Percentiles rank a stretch among this genome's conserved stretches.
phyloP scores from a whole-genome alignment of 805 yeast genomes.

The Candida saitoana region DNA sequence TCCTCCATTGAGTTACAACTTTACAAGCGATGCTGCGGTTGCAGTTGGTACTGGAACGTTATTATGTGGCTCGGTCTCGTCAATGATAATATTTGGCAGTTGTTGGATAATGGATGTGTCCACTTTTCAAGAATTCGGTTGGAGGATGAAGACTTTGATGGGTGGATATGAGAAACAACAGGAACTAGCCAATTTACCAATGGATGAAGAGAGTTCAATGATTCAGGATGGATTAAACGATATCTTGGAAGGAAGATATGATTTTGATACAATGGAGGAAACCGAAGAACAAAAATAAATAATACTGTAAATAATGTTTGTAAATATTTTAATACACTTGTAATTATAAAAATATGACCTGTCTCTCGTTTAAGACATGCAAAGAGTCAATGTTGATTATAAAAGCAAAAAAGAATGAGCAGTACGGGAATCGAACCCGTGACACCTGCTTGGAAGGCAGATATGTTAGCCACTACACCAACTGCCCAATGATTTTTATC shows the following conservation, averaged over 20 bases:
- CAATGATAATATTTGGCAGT: constrained; percentile 69
- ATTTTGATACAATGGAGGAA: constrained; percentile 17
- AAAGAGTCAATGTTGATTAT: too few relatives aligned
- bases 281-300: background rate
- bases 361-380: too few relatives aligned
- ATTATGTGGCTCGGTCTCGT: constrained; percentile 65
- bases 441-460: constrained; percentile 93
- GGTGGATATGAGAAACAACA: constrained; percentile 66
- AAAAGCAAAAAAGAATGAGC: constrained; percentile 48
- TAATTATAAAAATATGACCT: too few relatives aligned
- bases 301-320: background rate
- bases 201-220: constrained; percentile 56
- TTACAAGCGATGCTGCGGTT: constrained; percentile 76
- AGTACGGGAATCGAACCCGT: constrained; percentile 94
- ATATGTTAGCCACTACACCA: constrained; percentile 91
- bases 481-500: constrained; percentile 50
- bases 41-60: constrained; percentile 82
- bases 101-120: constrained; percentile 81
- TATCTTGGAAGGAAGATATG: constrained; percentile 45
- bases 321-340: too few relatives aligned
- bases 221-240: constrained; percentile 54
- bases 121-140: constrained; percentile 64
- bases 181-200: constrained; percentile 34
- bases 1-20: constrained; percentile 73
- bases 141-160: constrained; percentile 55